Conservation (phyloP, 2,329 filamentous ascomycete species). For the Aureobasidium sp. region DNA sequence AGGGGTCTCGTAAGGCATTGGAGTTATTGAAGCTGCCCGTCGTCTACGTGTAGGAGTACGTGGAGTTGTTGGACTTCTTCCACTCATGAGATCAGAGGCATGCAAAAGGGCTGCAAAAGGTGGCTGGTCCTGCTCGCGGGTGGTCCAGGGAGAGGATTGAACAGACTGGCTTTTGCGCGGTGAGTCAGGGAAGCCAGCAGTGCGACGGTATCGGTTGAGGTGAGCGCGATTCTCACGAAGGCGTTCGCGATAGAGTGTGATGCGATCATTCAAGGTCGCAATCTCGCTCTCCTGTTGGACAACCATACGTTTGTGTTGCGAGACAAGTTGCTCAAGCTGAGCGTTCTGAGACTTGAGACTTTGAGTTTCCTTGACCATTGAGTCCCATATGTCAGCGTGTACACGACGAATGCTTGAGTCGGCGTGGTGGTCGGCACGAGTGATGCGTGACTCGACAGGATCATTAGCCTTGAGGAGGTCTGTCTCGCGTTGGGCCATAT, state of each 20-base stretch:
- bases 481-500: conserved; percentile 82
- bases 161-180: not conserved
- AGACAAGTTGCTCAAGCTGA: conserved; percentile 56
- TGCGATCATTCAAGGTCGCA: conserved; percentile 63
- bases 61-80: conserved; percentile 47
- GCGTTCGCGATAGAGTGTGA: conserved; percentile 67
- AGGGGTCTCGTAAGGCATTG: conserved; percentile 23
- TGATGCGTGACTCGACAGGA: conserved; percentile 37
- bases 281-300: conserved; percentile 71
- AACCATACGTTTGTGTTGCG: conserved; percentile 70
- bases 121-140: conserved; percentile 31
- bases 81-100: conserved; percentile 67
- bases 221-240: conserved; percentile 88
- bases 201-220: conserved; percentile 69
- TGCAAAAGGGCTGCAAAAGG: conserved; percentile 67
- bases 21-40: conserved; percentile 19
- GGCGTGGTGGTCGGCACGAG: conserved; percentile 42
- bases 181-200: conserved; percentile 44
- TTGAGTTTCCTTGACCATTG: conserved; percentile 48
- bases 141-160: conserved; percentile 29
- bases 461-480: conserved; percentile 73
- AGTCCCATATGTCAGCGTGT: conserved; percentile 48
- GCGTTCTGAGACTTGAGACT: conserved; percentile 60
- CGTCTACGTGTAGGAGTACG: conserved; percentile 58
- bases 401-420: conserved; percentile 36